phyloP scores from a whole-genome alignment of 345 rosid species.

The Noccaea caerulescens region DNA sequence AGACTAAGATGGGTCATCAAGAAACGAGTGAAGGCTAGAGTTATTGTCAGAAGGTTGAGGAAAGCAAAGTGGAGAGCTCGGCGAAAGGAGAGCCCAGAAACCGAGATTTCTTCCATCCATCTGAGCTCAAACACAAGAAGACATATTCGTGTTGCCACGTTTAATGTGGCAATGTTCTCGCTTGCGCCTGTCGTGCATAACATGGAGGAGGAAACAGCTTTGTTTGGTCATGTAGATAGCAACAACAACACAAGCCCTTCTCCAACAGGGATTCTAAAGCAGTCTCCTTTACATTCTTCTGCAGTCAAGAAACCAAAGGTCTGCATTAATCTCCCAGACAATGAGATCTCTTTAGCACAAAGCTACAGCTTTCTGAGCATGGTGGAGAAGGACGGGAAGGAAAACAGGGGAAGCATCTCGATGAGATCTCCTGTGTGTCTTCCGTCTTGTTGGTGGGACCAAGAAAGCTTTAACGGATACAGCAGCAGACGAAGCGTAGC shows the following conservation, averaged over 20 bases:
- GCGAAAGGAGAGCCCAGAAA: conserved; percentile 36
- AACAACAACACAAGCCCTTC: conserved; percentile 40
- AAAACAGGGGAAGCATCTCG: conserved; percentile 56
- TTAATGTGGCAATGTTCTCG: conserved; percentile 95
- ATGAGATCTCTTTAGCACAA: conserved; percentile 86
- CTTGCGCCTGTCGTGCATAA: conserved; percentile 80
- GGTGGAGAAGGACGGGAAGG: conserved; percentile 48
- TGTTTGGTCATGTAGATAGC: conserved; percentile 38
- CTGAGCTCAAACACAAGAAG: conserved; percentile 42
- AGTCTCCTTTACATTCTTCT: conserved; percentile 66
- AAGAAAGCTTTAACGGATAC: conserved; percentile 50
- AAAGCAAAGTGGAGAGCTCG: conserved; percentile 52
- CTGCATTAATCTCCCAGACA: conserved; percentile 86
- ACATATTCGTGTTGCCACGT: conserved; percentile 79
- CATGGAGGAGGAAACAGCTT: conserved; percentile 48
- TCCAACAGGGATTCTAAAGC: conserved; percentile 86
- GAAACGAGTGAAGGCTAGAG: conserved; percentile 64
- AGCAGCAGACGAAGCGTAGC: conserved; percentile 67
- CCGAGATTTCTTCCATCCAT: conserved; percentile 39
- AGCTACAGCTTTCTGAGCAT: conserved; percentile 51
- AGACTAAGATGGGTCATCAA: conserved; percentile 64
- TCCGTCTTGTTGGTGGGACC: conserved; percentile 61
- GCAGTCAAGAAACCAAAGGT: conserved; percentile 63
- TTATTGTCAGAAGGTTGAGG: conserved; percentile 63
- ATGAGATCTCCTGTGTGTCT: conserved; percentile 88